phyloP scores from a whole-genome alignment of 139 green algal species.

The Volvox reticuliferus region DNA sequence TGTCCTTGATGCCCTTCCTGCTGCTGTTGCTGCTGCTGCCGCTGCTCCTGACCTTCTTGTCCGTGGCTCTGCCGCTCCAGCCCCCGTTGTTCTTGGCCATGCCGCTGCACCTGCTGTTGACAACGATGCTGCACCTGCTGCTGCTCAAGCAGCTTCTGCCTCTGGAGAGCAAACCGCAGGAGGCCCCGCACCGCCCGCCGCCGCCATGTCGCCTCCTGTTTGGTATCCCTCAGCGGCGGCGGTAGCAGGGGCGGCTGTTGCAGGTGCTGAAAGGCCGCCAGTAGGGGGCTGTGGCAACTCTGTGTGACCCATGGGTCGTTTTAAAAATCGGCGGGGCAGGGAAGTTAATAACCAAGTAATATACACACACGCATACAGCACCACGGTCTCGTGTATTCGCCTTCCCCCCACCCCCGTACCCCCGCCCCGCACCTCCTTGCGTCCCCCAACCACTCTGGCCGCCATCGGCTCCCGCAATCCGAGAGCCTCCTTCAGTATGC shows the following conservation, averaged over 20 bases:
- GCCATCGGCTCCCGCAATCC: constrained; percentile 32
- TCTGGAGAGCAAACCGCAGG: no score
- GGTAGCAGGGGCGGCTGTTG: neutral
- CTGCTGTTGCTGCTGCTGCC: neutral
- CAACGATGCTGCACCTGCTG: neutral
- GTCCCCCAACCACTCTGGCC: constrained; percentile 6
- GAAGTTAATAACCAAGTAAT: no score
- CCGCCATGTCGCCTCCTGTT: neutral
- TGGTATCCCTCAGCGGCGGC: neutral
- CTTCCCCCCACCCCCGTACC: no score
- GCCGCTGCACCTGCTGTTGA: neutral
- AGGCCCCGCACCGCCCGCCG: neutral
- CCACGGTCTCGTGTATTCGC: no score
- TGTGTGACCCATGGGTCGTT: neutral
- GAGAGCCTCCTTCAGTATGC: constrained; percentile 37
- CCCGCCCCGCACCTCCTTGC: neutral
- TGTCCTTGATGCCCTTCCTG: no score
- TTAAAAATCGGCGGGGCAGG: neutral
- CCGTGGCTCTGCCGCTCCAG: neutral
- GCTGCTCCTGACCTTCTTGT: neutral
- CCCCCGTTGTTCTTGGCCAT: neutral
- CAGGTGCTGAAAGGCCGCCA: constrained; percentile 8
- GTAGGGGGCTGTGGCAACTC: constrained; percentile 30
- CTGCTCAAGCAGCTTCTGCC: neutral
- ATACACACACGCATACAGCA: no score